Conservation (phyloP, 305 asterid genomes). For the Solanum chacoense region DNA sequence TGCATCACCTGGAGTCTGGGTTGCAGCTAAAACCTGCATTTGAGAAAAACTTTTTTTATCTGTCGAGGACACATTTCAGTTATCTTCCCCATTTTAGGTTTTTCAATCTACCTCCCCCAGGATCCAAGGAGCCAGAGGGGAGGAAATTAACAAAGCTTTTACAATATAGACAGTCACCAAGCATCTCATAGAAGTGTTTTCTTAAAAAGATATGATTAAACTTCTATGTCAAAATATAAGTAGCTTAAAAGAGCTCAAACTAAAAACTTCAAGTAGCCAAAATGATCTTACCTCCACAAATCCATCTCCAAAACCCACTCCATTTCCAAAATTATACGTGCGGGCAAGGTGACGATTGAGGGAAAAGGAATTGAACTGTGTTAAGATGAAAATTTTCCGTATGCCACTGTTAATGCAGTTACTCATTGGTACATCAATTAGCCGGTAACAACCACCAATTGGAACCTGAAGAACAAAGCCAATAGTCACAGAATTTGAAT, state of each 20-base stretch:
- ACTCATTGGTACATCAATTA: constrained; percentile 94
- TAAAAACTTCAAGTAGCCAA: neutral
- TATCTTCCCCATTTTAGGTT: neutral
- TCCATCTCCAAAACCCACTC: constrained; percentile 84
- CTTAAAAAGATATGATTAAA: neutral
- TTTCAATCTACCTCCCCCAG: neutral
- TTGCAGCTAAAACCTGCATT: constrained; percentile 85
- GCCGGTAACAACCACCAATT: constrained; percentile 88
- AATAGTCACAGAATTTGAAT: neutral
- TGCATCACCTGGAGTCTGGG: constrained; percentile 89
- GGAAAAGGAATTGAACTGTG: constrained; percentile 92
- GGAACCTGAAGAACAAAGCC: constrained; percentile 55
- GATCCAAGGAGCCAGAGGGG: neutral
- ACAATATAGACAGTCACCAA: neutral
- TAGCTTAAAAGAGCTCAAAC: neutral
- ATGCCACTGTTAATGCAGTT: constrained; percentile 98
- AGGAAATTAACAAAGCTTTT: neutral
- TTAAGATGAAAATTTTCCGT: constrained; percentile 70
- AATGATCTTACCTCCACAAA: constrained; percentile 76
- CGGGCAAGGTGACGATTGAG: constrained; percentile 94
- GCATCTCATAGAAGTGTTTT: neutral
- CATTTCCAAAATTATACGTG: constrained; percentile 71
- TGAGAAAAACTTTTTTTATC: neutral
- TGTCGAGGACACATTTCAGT: neutral
- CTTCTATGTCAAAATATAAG: neutral